Evolutionary conservation across 805 yeast species (phyloP).

Genomic region (Sungouiella blattae): DNA sequence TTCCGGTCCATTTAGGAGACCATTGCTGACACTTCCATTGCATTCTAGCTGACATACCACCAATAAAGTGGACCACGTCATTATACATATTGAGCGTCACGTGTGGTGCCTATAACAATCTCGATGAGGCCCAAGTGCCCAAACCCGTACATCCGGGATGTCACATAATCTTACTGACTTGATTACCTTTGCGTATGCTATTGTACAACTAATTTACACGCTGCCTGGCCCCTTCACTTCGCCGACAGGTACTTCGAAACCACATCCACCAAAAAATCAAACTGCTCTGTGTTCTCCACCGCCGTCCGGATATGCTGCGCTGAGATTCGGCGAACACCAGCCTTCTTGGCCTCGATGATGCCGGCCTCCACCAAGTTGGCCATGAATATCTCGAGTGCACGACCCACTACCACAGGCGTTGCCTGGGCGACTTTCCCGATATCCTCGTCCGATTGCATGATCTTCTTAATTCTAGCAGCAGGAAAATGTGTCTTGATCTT

Average conservation of each 20-base stretch:
- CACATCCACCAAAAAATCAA: slow-evolving; percentile 85
- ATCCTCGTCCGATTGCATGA: slow-evolving; percentile 98
- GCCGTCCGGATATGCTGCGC: slow-evolving; percentile 84
- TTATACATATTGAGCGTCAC: no score
- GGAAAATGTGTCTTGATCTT: slow-evolving; percentile 80
- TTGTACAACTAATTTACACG: slow-evolving; percentile 16
- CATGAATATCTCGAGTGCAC: slow-evolving; percentile 90
- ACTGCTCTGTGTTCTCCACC: slow-evolving; percentile 79
- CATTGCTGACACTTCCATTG: no score
- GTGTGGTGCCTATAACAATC: no score
- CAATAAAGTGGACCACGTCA: no score
- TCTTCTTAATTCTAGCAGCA: slow-evolving; percentile 89
- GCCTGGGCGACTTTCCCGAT: slow-evolving; percentile 98
- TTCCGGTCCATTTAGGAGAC: no score
- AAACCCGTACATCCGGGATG: no score
- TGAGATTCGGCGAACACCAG: slow-evolving; percentile 75
- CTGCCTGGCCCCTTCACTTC: slow-evolving; percentile 13
- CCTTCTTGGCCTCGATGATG: slow-evolving; percentile 67
- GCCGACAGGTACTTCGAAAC: slow-evolving; percentile 57
- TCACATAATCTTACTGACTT: neutral
- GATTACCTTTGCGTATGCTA: slow-evolving; percentile 1
- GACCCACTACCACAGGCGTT: slow-evolving; percentile 96
- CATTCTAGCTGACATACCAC: no score
- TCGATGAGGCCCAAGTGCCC: no score
- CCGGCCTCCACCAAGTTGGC: slow-evolving; percentile 85